phyloP scores from a whole-genome alignment of 2,329 filamentous ascomycete species.

The Beauveria sp. region DNA sequence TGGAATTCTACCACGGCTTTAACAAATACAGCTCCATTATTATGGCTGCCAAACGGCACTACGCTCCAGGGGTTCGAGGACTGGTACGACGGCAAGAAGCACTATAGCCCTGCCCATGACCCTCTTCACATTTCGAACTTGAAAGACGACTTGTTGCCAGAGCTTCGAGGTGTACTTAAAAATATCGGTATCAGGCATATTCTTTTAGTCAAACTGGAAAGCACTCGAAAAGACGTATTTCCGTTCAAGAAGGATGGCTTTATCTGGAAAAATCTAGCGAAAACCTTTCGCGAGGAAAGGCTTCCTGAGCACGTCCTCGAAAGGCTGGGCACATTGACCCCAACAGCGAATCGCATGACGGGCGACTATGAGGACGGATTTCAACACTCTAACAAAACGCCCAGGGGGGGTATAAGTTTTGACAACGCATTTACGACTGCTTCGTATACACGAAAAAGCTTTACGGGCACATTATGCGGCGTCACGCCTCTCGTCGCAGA shows the following conservation, averaged over 20 bases:
- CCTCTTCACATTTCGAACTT: slow-evolving; percentile 34
- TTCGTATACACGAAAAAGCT: slow-evolving; percentile 37
- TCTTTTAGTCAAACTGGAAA: slow-evolving; percentile 34
- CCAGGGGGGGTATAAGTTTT: slow-evolving; percentile 32
- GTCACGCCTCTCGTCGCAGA: slow-evolving; percentile 32
- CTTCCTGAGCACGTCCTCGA: slow-evolving; percentile 26
- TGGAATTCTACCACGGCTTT: slow-evolving; percentile 24
- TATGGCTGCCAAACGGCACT: slow-evolving; percentile 21
- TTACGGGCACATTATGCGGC: slow-evolving; percentile 34
- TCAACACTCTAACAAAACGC: slow-evolving; percentile 11
- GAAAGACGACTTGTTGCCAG: slow-evolving; percentile 23
- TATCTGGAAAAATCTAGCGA: slow-evolving; percentile 27
- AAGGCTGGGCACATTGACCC: slow-evolving; percentile 22
- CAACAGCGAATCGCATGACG: slow-evolving; percentile 26
- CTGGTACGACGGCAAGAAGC: slow-evolving; percentile 18
- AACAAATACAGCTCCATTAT: slow-evolving; percentile 13
- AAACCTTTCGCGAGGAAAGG: slow-evolving; percentile 24
- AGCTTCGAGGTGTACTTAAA: slow-evolving; percentile 19
- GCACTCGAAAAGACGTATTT: slow-evolving; percentile 37
- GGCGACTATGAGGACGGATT: slow-evolving; percentile 27
- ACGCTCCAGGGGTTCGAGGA: slow-evolving; percentile 19
- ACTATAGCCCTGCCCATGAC: slow-evolving; percentile 29
- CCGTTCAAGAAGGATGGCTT: slow-evolving; percentile 34
- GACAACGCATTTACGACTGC: slow-evolving; percentile 33
- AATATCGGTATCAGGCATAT: slow-evolving; percentile 34